Percentiles rank a stretch among this genome's conserved stretches.
These are phyloP conservation scores for Solanum chacoense DNA, from an alignment of 305 asterid species.

Conservation along the genomic window DNA sequence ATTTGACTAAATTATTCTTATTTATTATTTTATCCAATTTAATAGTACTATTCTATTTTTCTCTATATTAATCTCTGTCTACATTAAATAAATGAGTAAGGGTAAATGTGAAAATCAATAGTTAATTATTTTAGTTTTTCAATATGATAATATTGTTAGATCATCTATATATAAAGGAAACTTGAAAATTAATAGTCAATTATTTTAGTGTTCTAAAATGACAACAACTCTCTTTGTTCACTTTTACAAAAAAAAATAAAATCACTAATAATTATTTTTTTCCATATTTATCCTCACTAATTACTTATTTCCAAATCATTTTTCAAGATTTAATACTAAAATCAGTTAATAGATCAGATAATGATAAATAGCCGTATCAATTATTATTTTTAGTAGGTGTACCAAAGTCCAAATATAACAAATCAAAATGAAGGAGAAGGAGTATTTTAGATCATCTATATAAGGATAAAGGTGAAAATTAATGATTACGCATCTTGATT, in stretches of 20 bases:
- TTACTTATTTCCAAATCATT: too few species aligned
- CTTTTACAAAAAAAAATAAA: neutral
- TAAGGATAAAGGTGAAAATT: neutral
- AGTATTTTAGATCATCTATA: neutral
- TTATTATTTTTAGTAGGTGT: too few species aligned
- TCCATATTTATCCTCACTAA: too few species aligned
- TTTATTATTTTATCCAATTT: neutral
- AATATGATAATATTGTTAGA: neutral
- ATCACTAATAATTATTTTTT: too few species aligned
- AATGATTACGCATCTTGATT: neutral
- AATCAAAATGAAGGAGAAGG: neutral
- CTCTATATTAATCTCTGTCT: neutral
- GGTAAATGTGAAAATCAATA: neutral
- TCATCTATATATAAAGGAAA: neutral
- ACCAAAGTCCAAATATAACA: neutral
- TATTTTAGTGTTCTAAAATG: neutral
- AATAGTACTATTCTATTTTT: neutral
- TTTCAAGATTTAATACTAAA: neutral
- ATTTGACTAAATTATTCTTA: neutral
- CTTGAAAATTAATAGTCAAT: neutral
- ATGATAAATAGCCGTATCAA: too few species aligned
- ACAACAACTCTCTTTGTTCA: neutral
- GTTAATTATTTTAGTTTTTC: neutral
- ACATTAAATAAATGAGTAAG: neutral
- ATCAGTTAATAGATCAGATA: too few species aligned